Conservation (phyloP, 768 basidiomycete genomes). For the Ephemerocybe angulata region DNA sequence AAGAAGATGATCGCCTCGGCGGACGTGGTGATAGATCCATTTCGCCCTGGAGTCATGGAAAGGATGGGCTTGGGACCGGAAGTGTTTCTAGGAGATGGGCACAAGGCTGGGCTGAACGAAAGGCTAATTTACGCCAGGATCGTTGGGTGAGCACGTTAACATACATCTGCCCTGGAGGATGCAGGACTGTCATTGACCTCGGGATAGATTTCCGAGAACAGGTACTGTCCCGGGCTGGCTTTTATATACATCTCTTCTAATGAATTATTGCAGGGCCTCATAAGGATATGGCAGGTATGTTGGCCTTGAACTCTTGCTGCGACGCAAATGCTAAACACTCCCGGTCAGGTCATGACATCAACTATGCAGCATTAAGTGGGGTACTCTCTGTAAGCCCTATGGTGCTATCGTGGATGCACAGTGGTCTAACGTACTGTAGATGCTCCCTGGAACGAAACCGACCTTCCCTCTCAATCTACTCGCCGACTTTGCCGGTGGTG, state of each 20-base stretch:
- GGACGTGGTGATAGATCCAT: constrained; percentile 84
- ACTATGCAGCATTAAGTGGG: constrained; percentile 79
- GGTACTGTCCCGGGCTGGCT: too few relatives aligned
- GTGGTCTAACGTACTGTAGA: constrained; percentile 34
- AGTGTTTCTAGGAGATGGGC: constrained; percentile 54
- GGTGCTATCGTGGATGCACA: not conserved
- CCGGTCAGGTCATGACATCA: constrained; percentile 71
- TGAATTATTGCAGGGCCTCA: constrained; percentile 49
- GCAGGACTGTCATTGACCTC: not conserved
- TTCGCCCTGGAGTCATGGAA: constrained; percentile 80
- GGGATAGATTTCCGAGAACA: constrained; percentile 54
- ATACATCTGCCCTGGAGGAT: not conserved
- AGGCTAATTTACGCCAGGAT: constrained; percentile 71
- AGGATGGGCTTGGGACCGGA: constrained; percentile 73
- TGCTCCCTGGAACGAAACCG: constrained; percentile 72
- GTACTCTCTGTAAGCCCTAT: constrained; percentile 52
- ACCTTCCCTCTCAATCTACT: constrained; percentile 71
- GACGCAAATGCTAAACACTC: not conserved
- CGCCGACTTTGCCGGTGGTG: constrained; percentile 82
- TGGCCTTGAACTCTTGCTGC: not conserved
- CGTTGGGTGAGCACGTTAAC: constrained; percentile 51
- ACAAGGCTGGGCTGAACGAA: constrained; percentile 51
- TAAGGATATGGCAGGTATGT: constrained; percentile 71
- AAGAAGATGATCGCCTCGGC: constrained; percentile 58
- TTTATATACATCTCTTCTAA: constrained; percentile 18